Evolutionary conservation across 1,139 yeast genomes (phyloP).

Genomic region (Candida sp.): DNA sequence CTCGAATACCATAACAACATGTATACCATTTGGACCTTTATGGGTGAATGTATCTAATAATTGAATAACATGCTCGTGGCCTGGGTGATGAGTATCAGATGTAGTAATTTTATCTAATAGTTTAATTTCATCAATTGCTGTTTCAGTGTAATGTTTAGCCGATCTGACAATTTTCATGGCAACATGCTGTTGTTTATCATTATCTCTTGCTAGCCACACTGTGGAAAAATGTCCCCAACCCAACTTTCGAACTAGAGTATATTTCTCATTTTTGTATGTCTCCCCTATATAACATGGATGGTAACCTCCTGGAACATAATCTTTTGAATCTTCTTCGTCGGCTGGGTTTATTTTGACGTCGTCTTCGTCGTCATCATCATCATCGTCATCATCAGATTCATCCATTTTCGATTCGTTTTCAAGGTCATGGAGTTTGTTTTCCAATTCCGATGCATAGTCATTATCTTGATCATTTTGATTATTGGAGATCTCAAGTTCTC

Average conservation of each 20-base stretch:
- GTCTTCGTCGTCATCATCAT: slow-evolving; percentile 38
- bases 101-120: slow-evolving; percentile 50
- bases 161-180: slow-evolving; percentile 85
- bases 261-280: slow-evolving; percentile 53
- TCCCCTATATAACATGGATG: slow-evolving; percentile 85
- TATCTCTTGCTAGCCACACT: slow-evolving; percentile 55
- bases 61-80: slow-evolving; percentile 62
- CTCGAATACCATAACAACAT: slow-evolving; percentile 86
- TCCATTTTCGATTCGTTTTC: slow-evolving; percentile 16
- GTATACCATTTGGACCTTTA: slow-evolving; percentile 72
- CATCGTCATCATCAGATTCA: slow-evolving; percentile 35
- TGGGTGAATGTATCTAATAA: slow-evolving; percentile 66
- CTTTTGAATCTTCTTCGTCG: slow-evolving; percentile 65
- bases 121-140: slow-evolving; percentile 82
- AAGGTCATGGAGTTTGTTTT: slow-evolving; percentile 1
- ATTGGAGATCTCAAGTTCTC: slow-evolving; percentile 4
- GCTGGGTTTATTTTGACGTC: slow-evolving; percentile 36
- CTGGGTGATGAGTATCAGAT: slow-evolving; percentile 55
- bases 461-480: slow-evolving; percentile 13
- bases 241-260: slow-evolving; percentile 69
- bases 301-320: slow-evolving; percentile 81
- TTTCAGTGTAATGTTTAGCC: slow-evolving; percentile 72
- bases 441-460: slow-evolving; percentile 2
- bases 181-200: slow-evolving; percentile 55
- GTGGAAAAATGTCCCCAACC: slow-evolving; percentile 55